Evolutionary conservation across 1,284 basidiomycete genomes (phyloP), one percentile per base, ranked within the genome.

Genomic region (Sporisorium exsertum): DNA sequence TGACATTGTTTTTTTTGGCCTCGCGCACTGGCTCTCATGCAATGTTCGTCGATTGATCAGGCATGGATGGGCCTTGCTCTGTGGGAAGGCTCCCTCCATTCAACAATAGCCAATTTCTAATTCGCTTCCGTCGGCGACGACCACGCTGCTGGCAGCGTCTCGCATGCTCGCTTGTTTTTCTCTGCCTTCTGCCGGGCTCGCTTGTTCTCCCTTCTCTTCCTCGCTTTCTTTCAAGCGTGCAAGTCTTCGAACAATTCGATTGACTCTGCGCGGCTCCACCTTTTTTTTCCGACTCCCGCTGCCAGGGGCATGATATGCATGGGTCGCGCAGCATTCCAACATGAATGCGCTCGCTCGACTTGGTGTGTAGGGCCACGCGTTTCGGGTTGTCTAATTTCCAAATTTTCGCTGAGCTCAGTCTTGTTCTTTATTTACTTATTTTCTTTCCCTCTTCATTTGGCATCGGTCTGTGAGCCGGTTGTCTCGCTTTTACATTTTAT

Each of bases 271-370:
- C 58, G 63, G 68, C 63, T 65, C 58, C 58, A 50, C 32, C 32
- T 33, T 22, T 65, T 65, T 65, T 65, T 71, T 55, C 68, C 55
- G 55, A 52, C 24, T n/a, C n/a, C n/a, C n/a, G n/a, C n/a, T n/a
- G n/a, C 24, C 12, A 29, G 35, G 50, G 43, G 49, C 24, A 15
- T 46, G 50, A 42, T 54, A 26, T 20, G 53, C 53, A 57, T 57
- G 45, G 35, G 20, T n/a, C 50, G 47, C 45, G 16, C 27, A 45
- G 22, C 60, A 29, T 51, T 61, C 42, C 47, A 45, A 52, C 47
- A 45, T 57, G 46, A 40, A 40, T 4, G 24, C 46, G 7, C 12
- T 49, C 13, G 26, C 24, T 49, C 15, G 26, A 9, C n/a, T 29
- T 33, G 16, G 27, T 20, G 24, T 35, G 1, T 20, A n/a, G n/a